Evolutionary conservation across 225 moss, liverwort and hornwort genomes (phyloP).

Genomic region (Ulota crispa): DNA sequence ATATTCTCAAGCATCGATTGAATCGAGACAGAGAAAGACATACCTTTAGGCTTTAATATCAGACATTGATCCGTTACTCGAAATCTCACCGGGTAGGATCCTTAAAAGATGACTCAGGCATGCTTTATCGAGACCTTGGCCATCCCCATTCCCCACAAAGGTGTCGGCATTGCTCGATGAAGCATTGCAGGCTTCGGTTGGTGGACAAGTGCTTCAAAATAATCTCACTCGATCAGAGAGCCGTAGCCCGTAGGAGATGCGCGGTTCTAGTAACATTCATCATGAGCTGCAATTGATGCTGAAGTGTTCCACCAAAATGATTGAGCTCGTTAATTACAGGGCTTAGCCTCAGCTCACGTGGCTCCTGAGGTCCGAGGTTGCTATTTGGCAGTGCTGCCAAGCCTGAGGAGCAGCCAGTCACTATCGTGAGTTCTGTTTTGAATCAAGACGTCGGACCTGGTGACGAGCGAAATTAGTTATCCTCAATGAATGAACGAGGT

Average conservation of each 20-base stretch:
- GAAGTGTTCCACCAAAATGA: background rate
- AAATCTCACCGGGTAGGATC: background rate
- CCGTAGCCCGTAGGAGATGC: slow-evolving; percentile 16
- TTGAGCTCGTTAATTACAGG: background rate
- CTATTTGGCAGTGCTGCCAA: background rate
- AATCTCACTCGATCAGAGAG: slow-evolving; percentile 8
- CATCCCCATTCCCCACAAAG: background rate
- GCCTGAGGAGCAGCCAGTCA: background rate
- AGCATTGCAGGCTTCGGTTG: background rate
- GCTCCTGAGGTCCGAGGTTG: background rate
- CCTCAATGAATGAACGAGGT: background rate
- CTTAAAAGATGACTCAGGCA: background rate
- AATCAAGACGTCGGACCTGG: background rate
- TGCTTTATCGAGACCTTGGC: background rate
- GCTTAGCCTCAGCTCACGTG: background rate
- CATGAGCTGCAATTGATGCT: background rate
- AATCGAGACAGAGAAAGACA: background rate
- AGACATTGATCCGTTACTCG: background rate
- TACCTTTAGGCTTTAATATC: background rate
- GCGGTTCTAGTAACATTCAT: background rate
- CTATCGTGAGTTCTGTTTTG: background rate
- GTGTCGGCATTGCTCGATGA: background rate
- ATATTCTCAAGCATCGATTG: background rate
- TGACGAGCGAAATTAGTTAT: background rate
- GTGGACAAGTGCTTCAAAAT: background rate